phyloP scores from a whole-genome alignment of 2,329 filamentous ascomycete species.

The Neonectria neomacrospora region DNA sequence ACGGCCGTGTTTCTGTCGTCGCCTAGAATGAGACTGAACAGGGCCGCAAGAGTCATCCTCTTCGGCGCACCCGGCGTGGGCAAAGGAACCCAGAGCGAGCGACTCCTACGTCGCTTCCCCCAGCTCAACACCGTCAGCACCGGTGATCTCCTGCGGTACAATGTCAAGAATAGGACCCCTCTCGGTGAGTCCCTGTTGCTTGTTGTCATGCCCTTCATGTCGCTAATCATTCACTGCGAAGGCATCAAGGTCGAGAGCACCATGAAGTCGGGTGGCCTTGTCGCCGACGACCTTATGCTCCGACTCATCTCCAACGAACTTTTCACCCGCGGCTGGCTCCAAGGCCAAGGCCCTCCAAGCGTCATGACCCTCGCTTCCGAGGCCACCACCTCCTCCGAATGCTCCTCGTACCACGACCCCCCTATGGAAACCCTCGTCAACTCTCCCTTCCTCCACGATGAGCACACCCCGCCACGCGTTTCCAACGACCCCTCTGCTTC shows the following conservation, averaged over 20 bases:
- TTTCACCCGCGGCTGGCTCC: constrained; percentile 85
- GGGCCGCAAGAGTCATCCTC: constrained; percentile 91
- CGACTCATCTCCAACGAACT: constrained; percentile 93
- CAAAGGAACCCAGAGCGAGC: constrained; percentile 95
- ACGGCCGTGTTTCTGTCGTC: constrained; percentile 37
- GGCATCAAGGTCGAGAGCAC: constrained; percentile 90
- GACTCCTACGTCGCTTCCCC: constrained; percentile 86
- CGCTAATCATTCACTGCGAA: constrained; percentile 51
- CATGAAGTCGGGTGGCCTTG: constrained; percentile 89
- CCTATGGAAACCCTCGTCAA: constrained; percentile 56
- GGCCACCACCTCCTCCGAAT: constrained; percentile 51
- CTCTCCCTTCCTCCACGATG: constrained; percentile 52
- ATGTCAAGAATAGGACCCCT: constrained; percentile 89
- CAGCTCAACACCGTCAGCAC: constrained; percentile 93
- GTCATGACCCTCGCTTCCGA: constrained; percentile 64
- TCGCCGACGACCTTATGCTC: constrained; percentile 90
- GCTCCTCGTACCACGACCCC: constrained; percentile 47
- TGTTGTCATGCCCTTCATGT: no score
- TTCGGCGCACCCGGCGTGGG: constrained; percentile 96
- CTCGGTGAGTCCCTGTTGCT: constrained; percentile 69
- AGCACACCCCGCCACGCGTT: constrained; percentile 54
- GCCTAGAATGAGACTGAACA: constrained; percentile 71
- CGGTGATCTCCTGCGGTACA: constrained; percentile 89
- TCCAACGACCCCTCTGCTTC: constrained; percentile 82
- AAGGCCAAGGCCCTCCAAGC: constrained; percentile 56